Percentiles rank a stretch among this genome's conserved stretches.
phyloP scores from a whole-genome alignment of 73 alveolate species.

The Uronychia setigera region DNA sequence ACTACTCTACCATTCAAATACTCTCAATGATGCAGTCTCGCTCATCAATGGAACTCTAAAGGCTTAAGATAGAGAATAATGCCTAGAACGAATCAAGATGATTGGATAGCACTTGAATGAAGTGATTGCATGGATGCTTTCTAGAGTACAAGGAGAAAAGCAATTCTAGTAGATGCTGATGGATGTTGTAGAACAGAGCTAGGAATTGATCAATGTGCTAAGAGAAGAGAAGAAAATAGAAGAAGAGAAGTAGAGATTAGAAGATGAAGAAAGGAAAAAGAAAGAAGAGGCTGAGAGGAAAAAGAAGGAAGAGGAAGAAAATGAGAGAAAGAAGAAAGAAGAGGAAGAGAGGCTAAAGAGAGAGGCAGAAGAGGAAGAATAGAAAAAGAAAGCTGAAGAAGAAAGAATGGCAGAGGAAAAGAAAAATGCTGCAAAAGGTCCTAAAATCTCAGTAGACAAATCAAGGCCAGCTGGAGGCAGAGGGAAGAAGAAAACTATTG shows the following conservation, averaged over 20 bases:
- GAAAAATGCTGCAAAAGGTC: neutral
- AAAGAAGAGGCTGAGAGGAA: conserved; percentile 17
- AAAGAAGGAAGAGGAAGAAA: conserved; percentile 24
- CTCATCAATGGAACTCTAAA: too few species aligned
- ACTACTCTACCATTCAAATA: conserved; percentile 50
- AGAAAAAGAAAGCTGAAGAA: conserved; percentile 13
- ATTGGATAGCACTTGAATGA: conserved; percentile 52
- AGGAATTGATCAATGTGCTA: conserved; percentile 6
- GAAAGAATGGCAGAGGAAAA: conserved; percentile 4
- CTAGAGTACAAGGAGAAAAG: conserved; percentile 46
- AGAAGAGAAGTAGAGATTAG: conserved; percentile 9
- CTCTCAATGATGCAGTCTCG: conserved; percentile 20
- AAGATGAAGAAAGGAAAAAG: conserved; percentile 25
- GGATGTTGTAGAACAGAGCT: conserved; percentile 22
- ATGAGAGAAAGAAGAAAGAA: conserved; percentile 6
- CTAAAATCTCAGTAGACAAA: neutral
- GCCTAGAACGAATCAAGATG: conserved; percentile 32
- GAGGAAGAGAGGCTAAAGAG: conserved; percentile 5
- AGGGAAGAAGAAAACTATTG: conserved; percentile 40
- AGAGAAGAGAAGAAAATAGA: conserved; percentile 25
- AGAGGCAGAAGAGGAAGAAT: conserved; percentile 10
- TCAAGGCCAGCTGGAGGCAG: neutral
- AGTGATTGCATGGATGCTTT: conserved; percentile 55
- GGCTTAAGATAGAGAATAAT: too few species aligned
- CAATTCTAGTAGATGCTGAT: conserved; percentile 37